Base-by-base conservation (phyloP, 805 yeast genomes). In the Saturnispora galanensis region DNA sequence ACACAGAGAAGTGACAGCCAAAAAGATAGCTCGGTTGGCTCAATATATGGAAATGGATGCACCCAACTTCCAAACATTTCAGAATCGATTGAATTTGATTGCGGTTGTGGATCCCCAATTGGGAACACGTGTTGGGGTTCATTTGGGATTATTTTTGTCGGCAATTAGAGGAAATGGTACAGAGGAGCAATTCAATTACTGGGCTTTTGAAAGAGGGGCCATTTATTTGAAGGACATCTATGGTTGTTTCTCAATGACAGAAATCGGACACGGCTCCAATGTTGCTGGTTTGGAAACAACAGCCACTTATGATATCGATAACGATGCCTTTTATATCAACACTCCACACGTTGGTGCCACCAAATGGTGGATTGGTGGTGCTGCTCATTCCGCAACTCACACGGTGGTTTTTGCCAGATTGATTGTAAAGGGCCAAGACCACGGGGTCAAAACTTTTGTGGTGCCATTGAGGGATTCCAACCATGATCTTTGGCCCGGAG, bases 281-380 rank as follows among this genome's bases (percentile, higher is more conserved):
- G 96, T 89, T 38, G 95, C 96, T 4, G 94, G 85, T 18, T 70
- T 86, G 49, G 95, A 89, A 64, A 89, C 97, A n/a, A 83, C 88
- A 12, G 96, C 97, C 12, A 81, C 83, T 16, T 89, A 73, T 60
- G 81, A 86, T 60, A 66, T 68, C 15, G 66, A 64, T 13, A 73
- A 71, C 28, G 85, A 86, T 55, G 78, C 79, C 50, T 84, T 89
- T 58, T 60, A 74, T 45, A 78, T 89, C 56, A 75, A 85, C 59
- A 89, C 97, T 10, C 97, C 97, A 1, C 84, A 88, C 58, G 63
- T 84, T 45, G 89, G 94, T 32, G 96, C 97, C 37, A 88, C 96
- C 21, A 89, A 89, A 63, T 89, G 97, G 96, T 89, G 97, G 97
- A 89, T 89, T 56, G 97, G 97, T 39, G 97, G 97, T 55, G 96